Base-by-base conservation (phyloP, 2,329 filamentous ascomycete species). In the Scedosporium minutisporum region DNA sequence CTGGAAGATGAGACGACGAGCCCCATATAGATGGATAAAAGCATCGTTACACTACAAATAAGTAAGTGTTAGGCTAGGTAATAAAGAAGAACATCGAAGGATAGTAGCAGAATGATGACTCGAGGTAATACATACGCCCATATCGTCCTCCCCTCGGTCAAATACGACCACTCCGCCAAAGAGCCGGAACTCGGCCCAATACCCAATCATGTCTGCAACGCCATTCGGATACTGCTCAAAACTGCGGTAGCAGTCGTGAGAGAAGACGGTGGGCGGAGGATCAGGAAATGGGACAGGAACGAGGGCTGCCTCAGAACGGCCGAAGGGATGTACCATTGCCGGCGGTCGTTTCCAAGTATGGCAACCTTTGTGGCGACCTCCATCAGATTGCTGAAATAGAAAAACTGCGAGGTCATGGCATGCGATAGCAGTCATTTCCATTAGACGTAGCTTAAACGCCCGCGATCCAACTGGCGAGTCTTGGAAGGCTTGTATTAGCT, bases 81-180 rank as follows among this genome's bases (percentile, higher is more conserved):
- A n/a, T n/a, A n/a, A n/a, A n/a, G n/a, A n/a, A n/a, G 29, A 7
- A 29, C 29, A 29, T 29, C 29, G 29, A 29, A 7, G 29, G 29
- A n/a, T 7, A 29, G 6, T 7, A 29, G 29, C 29, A 29, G 29
- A 6, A 7, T 7, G 6, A 29, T 7, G 25, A 27, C 23, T 25
- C 3, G n/a, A 46, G 27, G 27, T 18, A 38, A 53, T 38, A 59
- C 61, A 60, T 62, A 65, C 66, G 58, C 67, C 67, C 21, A 58
- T 58, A 6, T 65, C 67, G 42, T 62, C 63, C 33, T 67, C 57
- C 9, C 67, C 66, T 23, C 71, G 63, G 58, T 72, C 68, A 63
- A 72, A 73, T 1, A 72, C 46, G 7, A 69, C 63, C 3, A 73
- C 71, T 7, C 70, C 71, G 12, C 69, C 70, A 41, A 72, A 64